A percentile compares a stretch with the other conserved stretches of the same genome.
These are phyloP conservation scores for Astragalus glycyphyllos DNA, from an alignment of 306 rosid genomes.

Conservation along the genomic window DNA sequence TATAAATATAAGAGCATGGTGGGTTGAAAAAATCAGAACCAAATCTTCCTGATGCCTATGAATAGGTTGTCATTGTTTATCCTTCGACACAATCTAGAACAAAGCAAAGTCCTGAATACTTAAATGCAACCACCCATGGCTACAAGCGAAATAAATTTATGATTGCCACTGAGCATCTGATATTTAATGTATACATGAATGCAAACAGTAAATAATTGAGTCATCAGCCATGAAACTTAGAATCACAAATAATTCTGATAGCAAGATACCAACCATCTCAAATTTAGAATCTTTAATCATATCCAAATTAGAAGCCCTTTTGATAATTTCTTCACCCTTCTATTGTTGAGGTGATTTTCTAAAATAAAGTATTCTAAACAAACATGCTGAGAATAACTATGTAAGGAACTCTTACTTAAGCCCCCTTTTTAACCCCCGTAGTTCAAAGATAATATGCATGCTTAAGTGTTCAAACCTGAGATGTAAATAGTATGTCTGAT, in stretches of 20 bases:
- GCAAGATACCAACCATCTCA: background rate
- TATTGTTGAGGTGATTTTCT: background rate
- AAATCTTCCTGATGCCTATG: background rate
- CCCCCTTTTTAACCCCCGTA: background rate
- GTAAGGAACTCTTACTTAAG: background rate
- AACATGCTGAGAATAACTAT: background rate
- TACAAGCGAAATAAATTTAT: background rate
- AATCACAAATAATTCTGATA: background rate
- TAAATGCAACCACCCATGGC: background rate
- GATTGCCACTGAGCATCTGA: background rate
- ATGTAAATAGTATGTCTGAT: background rate
- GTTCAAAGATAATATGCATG: background rate
- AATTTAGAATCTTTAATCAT: background rate
- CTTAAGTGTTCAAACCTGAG: background rate
- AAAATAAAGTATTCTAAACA: background rate
- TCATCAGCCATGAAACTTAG: background rate
- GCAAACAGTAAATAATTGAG: background rate
- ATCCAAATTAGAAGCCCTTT: background rate
- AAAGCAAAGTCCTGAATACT: background rate
- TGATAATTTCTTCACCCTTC: background rate
- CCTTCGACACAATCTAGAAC: background rate
- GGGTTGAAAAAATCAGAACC: background rate
- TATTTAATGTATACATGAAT: background rate
- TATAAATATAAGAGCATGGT: background rate
- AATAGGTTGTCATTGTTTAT: background rate